Conservation (phyloP, 805 yeast species). For the Sugiyamaella lignohabitans region DNA sequence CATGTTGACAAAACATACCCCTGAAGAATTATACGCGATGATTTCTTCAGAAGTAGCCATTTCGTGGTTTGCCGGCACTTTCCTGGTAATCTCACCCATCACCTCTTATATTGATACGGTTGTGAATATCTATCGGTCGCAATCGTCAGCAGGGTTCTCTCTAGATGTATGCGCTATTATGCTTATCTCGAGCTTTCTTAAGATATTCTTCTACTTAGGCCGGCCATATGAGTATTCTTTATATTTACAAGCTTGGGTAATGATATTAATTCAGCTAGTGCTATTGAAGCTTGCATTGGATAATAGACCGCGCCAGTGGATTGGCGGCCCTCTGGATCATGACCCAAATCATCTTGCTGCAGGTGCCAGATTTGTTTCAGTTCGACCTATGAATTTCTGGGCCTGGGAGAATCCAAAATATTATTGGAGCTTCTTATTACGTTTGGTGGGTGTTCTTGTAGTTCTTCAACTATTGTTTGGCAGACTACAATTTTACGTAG, state of each 20-base stretch:
- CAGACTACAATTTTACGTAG: conserved; percentile 37
- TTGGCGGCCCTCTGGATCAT: conserved; percentile 17
- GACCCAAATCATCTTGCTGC: conserved; percentile 1
- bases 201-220: conserved; percentile 71
- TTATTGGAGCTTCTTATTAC: conserved; percentile 58
- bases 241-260: conserved; percentile 71
- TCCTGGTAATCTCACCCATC: conserved; percentile 75
- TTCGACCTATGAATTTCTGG: conserved; percentile 61
- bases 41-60: not conserved
- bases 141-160: conserved; percentile 74
- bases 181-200: conserved; percentile 66
- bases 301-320: conserved; percentile 22
- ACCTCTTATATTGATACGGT: conserved; percentile 84
- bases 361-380: not conserved
- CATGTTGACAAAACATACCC: conserved; percentile 20
- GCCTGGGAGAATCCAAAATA: conserved; percentile 63
- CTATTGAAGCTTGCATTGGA: conserved; percentile 56
- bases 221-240: conserved; percentile 77
- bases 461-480: conserved; percentile 38
- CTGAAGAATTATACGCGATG: conserved; percentile 1
- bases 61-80: conserved; percentile 36
- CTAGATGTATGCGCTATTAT: conserved; percentile 91
- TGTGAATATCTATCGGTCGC: conserved; percentile 52
- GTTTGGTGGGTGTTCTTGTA: conserved; percentile 39
- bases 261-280: conserved; percentile 71